Percentiles rank a stretch among this genome's conserved stretches.
Evolutionary conservation across 2,329 filamentous ascomycete genomes (phyloP).

Genomic region (Trichophyton equinum): DNA sequence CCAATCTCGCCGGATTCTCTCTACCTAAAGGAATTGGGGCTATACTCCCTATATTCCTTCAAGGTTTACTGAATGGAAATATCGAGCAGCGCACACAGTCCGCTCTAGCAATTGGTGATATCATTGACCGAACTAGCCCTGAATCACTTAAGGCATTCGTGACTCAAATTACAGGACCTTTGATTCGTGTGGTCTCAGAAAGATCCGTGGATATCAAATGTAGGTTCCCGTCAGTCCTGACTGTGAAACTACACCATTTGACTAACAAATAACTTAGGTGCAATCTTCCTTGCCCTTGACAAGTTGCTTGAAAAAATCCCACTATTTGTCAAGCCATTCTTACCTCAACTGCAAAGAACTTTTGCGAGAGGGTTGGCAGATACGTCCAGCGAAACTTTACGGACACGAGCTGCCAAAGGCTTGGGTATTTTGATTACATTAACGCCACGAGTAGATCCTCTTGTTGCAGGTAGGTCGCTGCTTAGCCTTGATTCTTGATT

Average conservation of each 20-base stretch:
- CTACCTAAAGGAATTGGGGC: conserved; percentile 96
- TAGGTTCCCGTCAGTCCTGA: conserved; percentile 16
- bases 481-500: not conserved
- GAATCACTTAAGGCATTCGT: conserved; percentile 87
- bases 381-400: conserved; percentile 74
- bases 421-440: conserved; percentile 90
- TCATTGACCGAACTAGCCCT: conserved; percentile 82
- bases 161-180: conserved; percentile 90
- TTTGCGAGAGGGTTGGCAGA: conserved; percentile 95
- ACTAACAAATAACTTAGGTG: conserved; percentile 41
- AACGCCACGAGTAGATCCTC: conserved; percentile 85
- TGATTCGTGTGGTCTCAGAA: conserved; percentile 96
- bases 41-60: conserved; percentile 89
- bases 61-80: conserved; percentile 93
- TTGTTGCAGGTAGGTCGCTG: conserved; percentile 49
- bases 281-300: conserved; percentile 86
- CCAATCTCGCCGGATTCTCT: conserved; percentile 72
- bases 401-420: conserved; percentile 81
- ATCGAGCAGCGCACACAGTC: conserved; percentile 83
- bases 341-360: conserved; percentile 89
- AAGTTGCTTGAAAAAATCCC: conserved; percentile 95
- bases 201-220: conserved; percentile 86
- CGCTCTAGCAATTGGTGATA: conserved; percentile 86
- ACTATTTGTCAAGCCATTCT: conserved; percentile 84
- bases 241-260: not conserved